Conservation (phyloP, 768 basidiomycete species). For the Boletus sp. region DNA sequence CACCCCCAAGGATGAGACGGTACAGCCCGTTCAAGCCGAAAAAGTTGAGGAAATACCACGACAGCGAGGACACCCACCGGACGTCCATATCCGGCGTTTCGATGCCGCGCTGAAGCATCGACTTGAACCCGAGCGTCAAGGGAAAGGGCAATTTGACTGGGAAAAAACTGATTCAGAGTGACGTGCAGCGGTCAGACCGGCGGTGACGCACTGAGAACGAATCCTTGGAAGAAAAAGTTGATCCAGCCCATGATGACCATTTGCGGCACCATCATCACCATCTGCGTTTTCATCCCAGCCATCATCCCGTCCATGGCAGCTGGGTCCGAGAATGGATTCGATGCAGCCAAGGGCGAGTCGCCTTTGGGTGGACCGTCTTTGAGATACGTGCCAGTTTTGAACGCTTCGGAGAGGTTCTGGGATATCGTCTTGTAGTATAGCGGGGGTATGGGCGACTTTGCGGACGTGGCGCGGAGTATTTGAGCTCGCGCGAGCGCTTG, state of each 20-base stretch:
- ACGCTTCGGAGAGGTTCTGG: constrained; percentile 67
- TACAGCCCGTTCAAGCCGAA: constrained; percentile 97
- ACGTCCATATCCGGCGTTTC: constrained; percentile 97
- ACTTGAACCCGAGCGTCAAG: constrained; percentile 93
- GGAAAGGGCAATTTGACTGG: constrained; percentile 96
- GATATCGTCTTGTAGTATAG: constrained; percentile 74
- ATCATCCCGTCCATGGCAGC: constrained; percentile 97
- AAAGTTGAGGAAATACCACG: constrained; percentile 99
- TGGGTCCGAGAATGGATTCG: constrained; percentile 87
- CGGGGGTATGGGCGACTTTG: constrained; percentile 79
- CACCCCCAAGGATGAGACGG: constrained; percentile 85
- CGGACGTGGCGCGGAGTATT: constrained; percentile 77
- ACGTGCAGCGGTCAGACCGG: background rate
- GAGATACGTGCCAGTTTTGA: constrained; percentile 75
- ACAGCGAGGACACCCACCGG: constrained; percentile 97
- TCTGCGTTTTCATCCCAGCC: constrained; percentile 98
- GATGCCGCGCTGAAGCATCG: constrained; percentile 95
- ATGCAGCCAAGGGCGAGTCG: constrained; percentile 55
- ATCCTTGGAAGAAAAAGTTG: constrained; percentile 99
- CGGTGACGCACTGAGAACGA: constrained; percentile 82
- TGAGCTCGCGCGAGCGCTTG: constrained; percentile 80
- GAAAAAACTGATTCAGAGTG: background rate
- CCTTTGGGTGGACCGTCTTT: constrained; percentile 78
- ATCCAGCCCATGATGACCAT: constrained; percentile 99
- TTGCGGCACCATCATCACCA: constrained; percentile 98